These are phyloP conservation scores for Beauveria australis DNA, from an alignment of 2,329 filamentous ascomycete genomes.

Conservation along the genomic window DNA sequence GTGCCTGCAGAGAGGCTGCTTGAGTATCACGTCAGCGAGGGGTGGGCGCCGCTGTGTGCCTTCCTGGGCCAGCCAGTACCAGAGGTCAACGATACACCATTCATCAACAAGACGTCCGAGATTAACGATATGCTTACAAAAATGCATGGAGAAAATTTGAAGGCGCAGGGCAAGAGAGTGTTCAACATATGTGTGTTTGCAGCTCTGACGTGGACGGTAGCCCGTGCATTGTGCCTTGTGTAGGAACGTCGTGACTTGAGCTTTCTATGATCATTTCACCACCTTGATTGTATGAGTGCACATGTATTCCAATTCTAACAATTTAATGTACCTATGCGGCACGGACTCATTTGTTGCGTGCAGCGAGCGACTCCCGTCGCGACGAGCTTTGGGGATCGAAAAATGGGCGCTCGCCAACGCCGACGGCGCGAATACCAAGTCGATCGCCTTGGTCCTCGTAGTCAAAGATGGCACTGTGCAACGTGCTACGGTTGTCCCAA, in stretches of 20 bases:
- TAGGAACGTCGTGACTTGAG: not conserved
- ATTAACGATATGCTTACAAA: conserved; percentile 3
- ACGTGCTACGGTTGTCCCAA: conserved; percentile 51
- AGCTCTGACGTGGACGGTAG: not conserved
- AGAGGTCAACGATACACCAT: conserved; percentile 11
- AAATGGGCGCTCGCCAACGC: conserved; percentile 46
- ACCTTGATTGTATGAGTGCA: too few species aligned
- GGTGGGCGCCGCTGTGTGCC: conserved; percentile 20
- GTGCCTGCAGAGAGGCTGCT: conserved; percentile 15
- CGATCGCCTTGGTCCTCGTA: conserved; percentile 40
- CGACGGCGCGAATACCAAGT: conserved; percentile 40
- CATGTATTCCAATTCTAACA: not conserved
- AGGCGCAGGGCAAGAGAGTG: conserved; percentile 3
- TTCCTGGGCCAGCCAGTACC: conserved; percentile 20
- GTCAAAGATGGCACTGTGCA: conserved; percentile 46
- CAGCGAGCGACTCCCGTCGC: not conserved
- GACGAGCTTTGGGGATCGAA: conserved; percentile 36
- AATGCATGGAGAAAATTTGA: not conserved
- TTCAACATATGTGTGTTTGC: conserved; percentile 2
- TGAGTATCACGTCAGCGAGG: conserved; percentile 17
- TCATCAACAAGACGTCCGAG: conserved; percentile 8
- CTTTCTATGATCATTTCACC: not conserved
- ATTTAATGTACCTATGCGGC: too few species aligned
- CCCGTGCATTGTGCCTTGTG: not conserved
- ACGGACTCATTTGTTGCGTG: not conserved